Evolutionary conservation across 2,329 filamentous ascomycete genomes (phyloP), one percentile per base, ranked within the genome.

Genomic region (Aspergillus sp.): DNA sequence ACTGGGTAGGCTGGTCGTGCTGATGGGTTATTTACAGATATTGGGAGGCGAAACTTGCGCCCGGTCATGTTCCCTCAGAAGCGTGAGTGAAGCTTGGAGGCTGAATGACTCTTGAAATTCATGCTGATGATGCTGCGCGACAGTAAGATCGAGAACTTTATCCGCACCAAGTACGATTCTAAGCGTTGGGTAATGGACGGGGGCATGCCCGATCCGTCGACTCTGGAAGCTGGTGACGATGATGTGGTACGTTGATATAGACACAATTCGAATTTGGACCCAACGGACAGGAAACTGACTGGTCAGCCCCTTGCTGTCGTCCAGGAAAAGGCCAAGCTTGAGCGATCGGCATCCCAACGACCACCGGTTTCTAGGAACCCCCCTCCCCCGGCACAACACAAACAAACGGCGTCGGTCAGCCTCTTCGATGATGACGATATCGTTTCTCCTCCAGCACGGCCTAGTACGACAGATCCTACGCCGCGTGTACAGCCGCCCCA

Each of bases 151-250:
- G 93, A 98, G 79, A 98, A 97, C 76, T 98, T 98, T 65, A 97
- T 98, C 61, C 84, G 93, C 57, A 98, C 94, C 48, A 98, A 98
- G 72, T 98, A 98, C 70, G 93, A 98, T 69, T 86, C 93, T 46
- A 97, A 95, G 80, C 81, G 94, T 73, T 98, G 93, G 93, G 86
- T 90, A n/a, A 97, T 97, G 90, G 93, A 98, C 52, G 93, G 93
- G 1, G 84, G 83, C 4, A 91, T 94, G 65, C 94, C 94, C 4
- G 90, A 97, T 65, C 93, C 94, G n/a, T 79, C 88, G 3, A 88
- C 86, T 1, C 72, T 98, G 45, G 89, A 94, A 65, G 87, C 89
- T 13, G 90, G 83, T 46, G 91, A 96, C 61, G 90, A 95, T 58
- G 90, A 97, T 67, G 74, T 83, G 63, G 78, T 81, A 61, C 61